phyloP scores from a whole-genome alignment of 1,284 basidiomycete species.

The Chiua sp. region DNA sequence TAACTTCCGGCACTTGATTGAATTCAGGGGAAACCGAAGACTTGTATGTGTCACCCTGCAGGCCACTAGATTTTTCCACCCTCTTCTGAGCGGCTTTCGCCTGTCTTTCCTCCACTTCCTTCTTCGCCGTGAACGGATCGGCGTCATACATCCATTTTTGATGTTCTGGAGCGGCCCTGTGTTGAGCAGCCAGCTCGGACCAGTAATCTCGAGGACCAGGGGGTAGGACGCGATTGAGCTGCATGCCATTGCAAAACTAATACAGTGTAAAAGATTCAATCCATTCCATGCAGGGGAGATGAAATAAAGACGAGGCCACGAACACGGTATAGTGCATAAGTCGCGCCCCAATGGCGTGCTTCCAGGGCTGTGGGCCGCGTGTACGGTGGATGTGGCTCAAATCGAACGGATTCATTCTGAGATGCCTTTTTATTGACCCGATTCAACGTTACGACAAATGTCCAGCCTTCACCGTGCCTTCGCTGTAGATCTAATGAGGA shows the following conservation, averaged over 20 bases:
- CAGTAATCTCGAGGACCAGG: conserved; percentile 86
- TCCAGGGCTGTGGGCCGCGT: conserved; percentile 67
- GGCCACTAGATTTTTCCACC: conserved; percentile 29
- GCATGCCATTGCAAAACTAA: conserved; percentile 82
- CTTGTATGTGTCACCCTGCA: conserved; percentile 20
- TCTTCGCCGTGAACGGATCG: conserved; percentile 83
- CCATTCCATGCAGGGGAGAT: conserved; percentile 3
- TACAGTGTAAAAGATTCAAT: conserved; percentile 11
- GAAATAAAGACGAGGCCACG: conserved; percentile 38
- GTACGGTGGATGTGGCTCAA: conserved; percentile 76
- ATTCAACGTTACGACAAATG: conserved; percentile 69
- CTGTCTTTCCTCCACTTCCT: conserved; percentile 70
- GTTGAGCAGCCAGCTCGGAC: conserved; percentile 75
- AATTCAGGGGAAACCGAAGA: conserved; percentile 52
- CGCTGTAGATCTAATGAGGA: conserved; percentile 37
- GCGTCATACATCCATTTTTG: conserved; percentile 85
- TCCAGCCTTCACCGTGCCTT: conserved; percentile 55
- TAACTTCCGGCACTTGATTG: conserved; percentile 79
- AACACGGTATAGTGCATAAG: conserved; percentile 87
- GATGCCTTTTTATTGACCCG: conserved; percentile 74
- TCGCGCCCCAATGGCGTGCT: conserved; percentile 88
- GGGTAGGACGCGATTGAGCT: conserved; percentile 80
- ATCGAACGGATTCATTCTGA: conserved; percentile 69
- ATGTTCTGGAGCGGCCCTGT: conserved; percentile 70
- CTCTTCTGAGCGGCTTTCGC: conserved; percentile 54